Evolutionary conservation across 148 eudicot species (phyloP), one percentile per base, ranked within the genome.

Genomic region (Rhododendron griersonianum): DNA sequence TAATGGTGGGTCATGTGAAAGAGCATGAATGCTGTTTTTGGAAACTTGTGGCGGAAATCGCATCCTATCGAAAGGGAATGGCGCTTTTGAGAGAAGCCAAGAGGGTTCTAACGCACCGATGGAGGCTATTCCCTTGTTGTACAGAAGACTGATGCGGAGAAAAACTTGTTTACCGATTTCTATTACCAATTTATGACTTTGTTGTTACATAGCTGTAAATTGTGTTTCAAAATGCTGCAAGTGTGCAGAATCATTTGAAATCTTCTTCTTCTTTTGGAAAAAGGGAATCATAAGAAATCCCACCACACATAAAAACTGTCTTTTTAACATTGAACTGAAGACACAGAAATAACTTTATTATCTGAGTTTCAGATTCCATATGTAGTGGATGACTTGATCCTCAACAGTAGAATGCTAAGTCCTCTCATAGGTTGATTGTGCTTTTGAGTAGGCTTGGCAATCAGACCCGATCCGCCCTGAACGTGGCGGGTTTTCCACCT

Each of bases 131-230:
- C 65, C 81, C 84, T 33, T 87, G 71, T 83, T 84, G 86, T 87
- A 87, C 81, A 87, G 84, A 80, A 65, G n/a, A 83, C 37, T 63
- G 84, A 85, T 81, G 79, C 33, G 15, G 59, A 69, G 53, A 53
- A 80, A 69, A 53, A 61, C 65, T 69, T 47, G 33, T 30, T 76
- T 7, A 39, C 39, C 35, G 80, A 67, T 16, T 67, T 84, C 35
- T 84, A 11, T 80, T 30, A 23, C 86, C 84, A 51, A 75, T 83
- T 78, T 87, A 25, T 69, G 75, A 50, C 59, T 44, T 75, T 35
- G 19, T 78, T 41, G 39, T 65, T 65, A 83, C 13, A 37, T 67
- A 53, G 48, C 83, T 87, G 89, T 87, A 87, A 67, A 87, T 87
- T 80, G 79, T 69, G 81, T 84, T 55, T 45, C 77, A 73, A 50